These are phyloP conservation scores for Paramarasmius palmivorus DNA, from an alignment of 1,284 basidiomycete genomes.

Conservation along the genomic window DNA sequence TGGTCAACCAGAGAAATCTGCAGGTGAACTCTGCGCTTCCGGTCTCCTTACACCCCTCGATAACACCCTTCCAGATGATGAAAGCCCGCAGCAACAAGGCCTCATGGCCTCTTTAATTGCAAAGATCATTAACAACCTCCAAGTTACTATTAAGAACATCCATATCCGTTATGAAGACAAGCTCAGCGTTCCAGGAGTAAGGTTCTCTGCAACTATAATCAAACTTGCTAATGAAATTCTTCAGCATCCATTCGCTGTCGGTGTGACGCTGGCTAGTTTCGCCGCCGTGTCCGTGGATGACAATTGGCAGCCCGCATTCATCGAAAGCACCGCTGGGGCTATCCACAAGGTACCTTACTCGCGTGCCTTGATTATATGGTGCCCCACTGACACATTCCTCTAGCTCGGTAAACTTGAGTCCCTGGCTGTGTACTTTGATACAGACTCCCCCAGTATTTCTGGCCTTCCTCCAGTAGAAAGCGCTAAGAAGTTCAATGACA, in stretches of 20 bases:
- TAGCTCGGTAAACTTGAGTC: constrained; percentile 88
- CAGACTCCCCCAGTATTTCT: constrained; percentile 84
- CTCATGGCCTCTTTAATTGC: constrained; percentile 84
- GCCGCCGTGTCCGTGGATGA: constrained; percentile 93
- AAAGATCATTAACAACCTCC: constrained; percentile 96
- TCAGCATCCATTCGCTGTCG: constrained; percentile 93
- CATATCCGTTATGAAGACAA: constrained; percentile 97
- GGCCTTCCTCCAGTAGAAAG: constrained; percentile 70
- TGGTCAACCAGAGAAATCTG: constrained; percentile 55
- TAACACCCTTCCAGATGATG: constrained; percentile 36
- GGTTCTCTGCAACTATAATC: constrained; percentile 21
- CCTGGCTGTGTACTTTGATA: constrained; percentile 95
- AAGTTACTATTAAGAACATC: constrained; percentile 94
- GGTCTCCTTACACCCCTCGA: background rate
- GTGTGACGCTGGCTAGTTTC: constrained; percentile 91
- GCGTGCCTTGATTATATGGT: background rate
- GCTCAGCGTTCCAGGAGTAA: constrained; percentile 87
- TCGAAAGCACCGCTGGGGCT: constrained; percentile 85
- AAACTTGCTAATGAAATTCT: constrained; percentile 1
- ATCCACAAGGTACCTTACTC: constrained; percentile 89
- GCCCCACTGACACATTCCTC: constrained; percentile 8
- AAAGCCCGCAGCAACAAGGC: constrained; percentile 78
- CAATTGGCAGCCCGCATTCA: constrained; percentile 93
- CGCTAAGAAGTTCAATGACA: constrained; percentile 76
- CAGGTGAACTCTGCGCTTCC: constrained; percentile 35